phyloP scores from a whole-genome alignment of 2,329 filamentous ascomycete genomes.

The Fusarium cicatricum region DNA sequence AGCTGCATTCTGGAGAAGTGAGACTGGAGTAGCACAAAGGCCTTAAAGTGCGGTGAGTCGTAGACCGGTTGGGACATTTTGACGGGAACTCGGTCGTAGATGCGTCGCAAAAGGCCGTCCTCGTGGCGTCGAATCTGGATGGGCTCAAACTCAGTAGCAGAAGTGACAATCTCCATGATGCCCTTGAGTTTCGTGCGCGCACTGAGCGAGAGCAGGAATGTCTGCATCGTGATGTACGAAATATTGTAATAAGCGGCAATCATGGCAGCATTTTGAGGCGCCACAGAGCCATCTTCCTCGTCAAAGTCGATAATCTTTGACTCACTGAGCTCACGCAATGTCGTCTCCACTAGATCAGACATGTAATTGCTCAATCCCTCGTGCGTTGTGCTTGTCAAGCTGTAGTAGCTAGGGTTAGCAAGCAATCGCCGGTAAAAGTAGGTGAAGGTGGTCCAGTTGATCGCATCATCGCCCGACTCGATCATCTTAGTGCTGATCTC shows the following conservation, averaged over 20 bases:
- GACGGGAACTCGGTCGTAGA: constrained; percentile 93
- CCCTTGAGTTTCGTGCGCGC: constrained; percentile 94
- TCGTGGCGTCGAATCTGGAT: constrained; percentile 96
- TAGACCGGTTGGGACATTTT: constrained; percentile 90
- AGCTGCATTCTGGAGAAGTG: constrained; percentile 98
- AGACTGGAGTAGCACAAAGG: constrained; percentile 94
- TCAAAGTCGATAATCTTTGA: constrained; percentile 97
- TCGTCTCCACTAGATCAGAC: constrained; percentile 93
- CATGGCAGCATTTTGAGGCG: constrained; percentile 94
- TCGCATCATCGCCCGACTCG: constrained; percentile 92
- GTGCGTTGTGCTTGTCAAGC: constrained; percentile 85
- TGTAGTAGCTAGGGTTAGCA: constrained; percentile 97
- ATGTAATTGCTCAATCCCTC: constrained; percentile 94
- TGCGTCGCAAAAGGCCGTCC: constrained; percentile 83
- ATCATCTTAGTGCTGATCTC: constrained; percentile 98
- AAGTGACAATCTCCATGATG: constrained; percentile 95
- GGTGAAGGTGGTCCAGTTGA: constrained; percentile 98
- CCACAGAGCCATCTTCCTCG: constrained; percentile 88
- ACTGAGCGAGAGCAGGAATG: constrained; percentile 89
- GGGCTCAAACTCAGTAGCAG: constrained; percentile 93
- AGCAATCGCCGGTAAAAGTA: constrained; percentile 97
- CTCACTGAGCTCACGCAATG: constrained; percentile 87
- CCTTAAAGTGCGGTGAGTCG: constrained; percentile 98
- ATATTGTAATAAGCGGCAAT: constrained; percentile 99
- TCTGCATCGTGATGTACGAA: constrained; percentile 99